These are phyloP conservation scores for Colletotrichum gigasporum DNA, from an alignment of 2,329 filamentous ascomycete species.

Conservation along the genomic window DNA sequence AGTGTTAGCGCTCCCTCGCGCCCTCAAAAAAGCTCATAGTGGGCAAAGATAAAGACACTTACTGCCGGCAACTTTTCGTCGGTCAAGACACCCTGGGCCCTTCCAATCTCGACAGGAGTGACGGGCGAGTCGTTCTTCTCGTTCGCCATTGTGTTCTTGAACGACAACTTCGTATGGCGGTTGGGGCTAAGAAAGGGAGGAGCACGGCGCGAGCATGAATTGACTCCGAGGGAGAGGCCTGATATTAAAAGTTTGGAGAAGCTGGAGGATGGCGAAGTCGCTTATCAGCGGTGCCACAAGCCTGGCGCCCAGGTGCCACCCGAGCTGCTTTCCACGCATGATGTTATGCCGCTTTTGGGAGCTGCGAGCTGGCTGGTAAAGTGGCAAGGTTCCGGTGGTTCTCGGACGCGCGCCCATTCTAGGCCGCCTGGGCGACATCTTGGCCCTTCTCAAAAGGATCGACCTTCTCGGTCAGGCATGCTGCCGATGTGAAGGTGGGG, in stretches of 20 bases:
- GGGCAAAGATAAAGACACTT: background rate
- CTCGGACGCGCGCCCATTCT: slow-evolving; percentile 13
- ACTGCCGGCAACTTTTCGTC: slow-evolving; percentile 22
- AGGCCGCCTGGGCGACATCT: slow-evolving; percentile 23
- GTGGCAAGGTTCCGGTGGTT: slow-evolving; percentile 27
- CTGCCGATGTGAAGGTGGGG: slow-evolving; percentile 21
- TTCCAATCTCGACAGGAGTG: slow-evolving; percentile 20
- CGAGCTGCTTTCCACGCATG: background rate
- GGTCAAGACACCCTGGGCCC: slow-evolving; percentile 18
- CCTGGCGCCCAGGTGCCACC: slow-evolving; percentile 9
- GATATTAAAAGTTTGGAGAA: slow-evolving; percentile 11
- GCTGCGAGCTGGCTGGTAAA: background rate
- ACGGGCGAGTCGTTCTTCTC: slow-evolving; percentile 21
- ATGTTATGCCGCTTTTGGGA: background rate
- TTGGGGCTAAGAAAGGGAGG: background rate
- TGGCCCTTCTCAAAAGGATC: slow-evolving; percentile 19
- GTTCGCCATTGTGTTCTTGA: slow-evolving; percentile 18
- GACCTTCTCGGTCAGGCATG: slow-evolving; percentile 32
- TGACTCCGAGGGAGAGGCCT: background rate
- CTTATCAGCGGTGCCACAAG: slow-evolving; percentile 28
- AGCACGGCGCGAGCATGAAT: background rate
- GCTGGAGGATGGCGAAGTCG: background rate
- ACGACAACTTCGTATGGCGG: background rate
- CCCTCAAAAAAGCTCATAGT: background rate
- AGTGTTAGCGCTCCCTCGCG: background rate